Evolutionary conservation across 202 grass and related monocot genomes (phyloP).

Genomic region (Panicum virgatum): DNA sequence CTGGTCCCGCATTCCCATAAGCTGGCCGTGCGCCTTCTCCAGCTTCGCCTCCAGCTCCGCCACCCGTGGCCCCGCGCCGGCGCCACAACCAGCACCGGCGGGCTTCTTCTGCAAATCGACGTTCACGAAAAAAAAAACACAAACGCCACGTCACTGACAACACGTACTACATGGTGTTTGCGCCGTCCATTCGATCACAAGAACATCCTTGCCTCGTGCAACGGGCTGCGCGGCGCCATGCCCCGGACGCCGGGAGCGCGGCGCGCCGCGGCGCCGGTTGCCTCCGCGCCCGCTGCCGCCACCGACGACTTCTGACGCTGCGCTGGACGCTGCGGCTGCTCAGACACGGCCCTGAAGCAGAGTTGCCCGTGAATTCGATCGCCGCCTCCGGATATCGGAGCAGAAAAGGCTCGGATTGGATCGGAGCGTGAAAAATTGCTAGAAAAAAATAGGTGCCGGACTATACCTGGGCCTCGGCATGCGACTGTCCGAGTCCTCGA

Average conservation of each 20-base stretch:
- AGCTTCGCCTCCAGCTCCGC: conserved; percentile 66
- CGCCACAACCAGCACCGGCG: not conserved
- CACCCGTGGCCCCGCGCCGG: conserved; percentile 43
- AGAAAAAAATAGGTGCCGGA: not conserved
- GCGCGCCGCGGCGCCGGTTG: conserved; percentile 35
- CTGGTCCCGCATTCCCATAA: conserved; percentile 56
- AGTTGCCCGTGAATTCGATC: not conserved
- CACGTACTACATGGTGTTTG: not conserved
- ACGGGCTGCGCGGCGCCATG: conserved; percentile 52
- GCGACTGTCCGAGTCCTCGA: conserved; percentile 41
- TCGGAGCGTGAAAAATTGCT: not conserved
- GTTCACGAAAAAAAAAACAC: not conserved
- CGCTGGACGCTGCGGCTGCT: conserved; percentile 44
- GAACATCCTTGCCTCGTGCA: conserved; percentile 62
- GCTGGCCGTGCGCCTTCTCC: conserved; percentile 54
- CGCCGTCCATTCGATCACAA: not conserved
- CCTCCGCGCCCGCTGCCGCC: conserved; percentile 8
- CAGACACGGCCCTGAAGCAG: conserved; percentile 47
- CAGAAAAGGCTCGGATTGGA: not conserved
- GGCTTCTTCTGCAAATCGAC: conserved; percentile 60
- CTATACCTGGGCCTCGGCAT: conserved; percentile 40
- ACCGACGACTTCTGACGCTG: conserved; percentile 21
- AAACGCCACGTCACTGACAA: not conserved
- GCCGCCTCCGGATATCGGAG: not conserved
- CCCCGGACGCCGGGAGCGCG: conserved; percentile 35